These are phyloP conservation scores for Lasiodiplodia gonubiensis DNA, from an alignment of 2,329 filamentous ascomycete species.

Conservation along the genomic window DNA sequence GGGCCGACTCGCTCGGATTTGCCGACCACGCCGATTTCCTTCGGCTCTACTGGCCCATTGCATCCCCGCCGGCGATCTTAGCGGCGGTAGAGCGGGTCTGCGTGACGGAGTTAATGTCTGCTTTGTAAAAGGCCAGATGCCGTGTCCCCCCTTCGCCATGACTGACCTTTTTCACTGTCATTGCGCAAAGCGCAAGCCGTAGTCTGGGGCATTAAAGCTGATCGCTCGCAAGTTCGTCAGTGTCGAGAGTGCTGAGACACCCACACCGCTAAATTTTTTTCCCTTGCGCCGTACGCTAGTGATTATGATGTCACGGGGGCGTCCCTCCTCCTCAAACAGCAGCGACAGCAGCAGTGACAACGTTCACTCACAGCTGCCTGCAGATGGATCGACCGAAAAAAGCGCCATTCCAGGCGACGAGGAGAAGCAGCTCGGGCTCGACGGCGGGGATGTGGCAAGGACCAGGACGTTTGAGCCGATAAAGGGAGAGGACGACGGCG, in stretches of 20 bases:
- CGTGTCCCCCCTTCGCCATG: background rate
- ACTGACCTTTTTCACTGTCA: background rate
- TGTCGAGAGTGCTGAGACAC: background rate
- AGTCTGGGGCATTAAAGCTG: background rate
- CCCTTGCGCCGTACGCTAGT: conserved; percentile 4
- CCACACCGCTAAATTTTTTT: background rate
- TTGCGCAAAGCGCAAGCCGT: background rate
- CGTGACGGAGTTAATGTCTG: conserved; percentile 20
- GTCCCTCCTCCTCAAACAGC: background rate
- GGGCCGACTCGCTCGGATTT: conserved; percentile 5
- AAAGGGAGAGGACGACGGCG: conserved; percentile 16
- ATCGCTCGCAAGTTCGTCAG: background rate
- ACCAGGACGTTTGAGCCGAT: conserved; percentile 27
- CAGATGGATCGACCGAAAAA: conserved; percentile 15
- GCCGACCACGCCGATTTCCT: background rate
- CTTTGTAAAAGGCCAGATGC: conserved; percentile 21
- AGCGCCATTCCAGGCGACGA: conserved; percentile 11
- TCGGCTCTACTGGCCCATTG: conserved; percentile 7
- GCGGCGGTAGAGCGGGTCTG: conserved; percentile 16
- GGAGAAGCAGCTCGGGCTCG: conserved; percentile 23
- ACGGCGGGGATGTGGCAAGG: conserved; percentile 12
- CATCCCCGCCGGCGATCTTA: conserved; percentile 19
- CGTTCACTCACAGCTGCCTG: background rate
- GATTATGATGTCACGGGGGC: conserved; percentile 8
- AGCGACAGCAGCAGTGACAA: conserved; percentile 7